Evolutionary conservation across 208 protist species (phyloP).

Genomic region (Leishmania mexicana): DNA sequence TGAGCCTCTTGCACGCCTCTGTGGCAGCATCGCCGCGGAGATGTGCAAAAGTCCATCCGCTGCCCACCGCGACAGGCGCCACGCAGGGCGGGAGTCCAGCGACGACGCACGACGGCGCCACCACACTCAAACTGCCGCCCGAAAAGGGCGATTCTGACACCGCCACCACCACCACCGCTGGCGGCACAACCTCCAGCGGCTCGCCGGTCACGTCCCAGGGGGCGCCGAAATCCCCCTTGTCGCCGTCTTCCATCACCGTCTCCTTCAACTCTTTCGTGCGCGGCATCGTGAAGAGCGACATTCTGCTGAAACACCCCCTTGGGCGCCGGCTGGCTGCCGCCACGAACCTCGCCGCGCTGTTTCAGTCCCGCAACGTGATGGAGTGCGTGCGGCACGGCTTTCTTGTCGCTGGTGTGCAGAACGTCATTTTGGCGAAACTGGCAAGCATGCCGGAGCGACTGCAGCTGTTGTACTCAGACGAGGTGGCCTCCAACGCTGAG

Average conservation of each 20-base stretch:
- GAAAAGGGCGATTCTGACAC: background rate
- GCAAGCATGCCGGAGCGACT: conserved; percentile 56
- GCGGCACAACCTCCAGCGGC: background rate
- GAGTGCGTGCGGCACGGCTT: conserved; percentile 86
- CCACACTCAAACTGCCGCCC: background rate
- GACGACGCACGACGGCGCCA: background rate
- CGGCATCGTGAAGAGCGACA: conserved; percentile 78
- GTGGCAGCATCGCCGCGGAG: conserved; percentile 3
- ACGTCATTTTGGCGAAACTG: conserved; percentile 69
- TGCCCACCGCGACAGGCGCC: background rate
- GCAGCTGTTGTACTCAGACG: conserved; percentile 67
- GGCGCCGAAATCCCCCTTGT: conserved; percentile 10
- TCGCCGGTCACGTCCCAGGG: background rate
- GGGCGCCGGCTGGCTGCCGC: conserved; percentile 76
- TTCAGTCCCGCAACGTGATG: conserved; percentile 74
- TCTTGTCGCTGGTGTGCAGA: conserved; percentile 70
- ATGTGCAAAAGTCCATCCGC: background rate
- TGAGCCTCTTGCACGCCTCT: background rate
- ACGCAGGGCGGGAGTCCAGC: conserved; percentile 1
- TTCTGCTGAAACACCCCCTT: conserved; percentile 83
- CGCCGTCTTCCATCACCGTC: conserved; percentile 38
- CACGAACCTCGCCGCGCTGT: conserved; percentile 79
- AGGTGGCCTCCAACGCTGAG: conserved; percentile 64
- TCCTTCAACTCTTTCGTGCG: conserved; percentile 88
- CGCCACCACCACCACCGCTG: too few species aligned